These are phyloP conservation scores for Physcomitrium patens DNA, from an alignment of 225 moss, liverwort and hornwort species.

Conservation along the genomic window DNA sequence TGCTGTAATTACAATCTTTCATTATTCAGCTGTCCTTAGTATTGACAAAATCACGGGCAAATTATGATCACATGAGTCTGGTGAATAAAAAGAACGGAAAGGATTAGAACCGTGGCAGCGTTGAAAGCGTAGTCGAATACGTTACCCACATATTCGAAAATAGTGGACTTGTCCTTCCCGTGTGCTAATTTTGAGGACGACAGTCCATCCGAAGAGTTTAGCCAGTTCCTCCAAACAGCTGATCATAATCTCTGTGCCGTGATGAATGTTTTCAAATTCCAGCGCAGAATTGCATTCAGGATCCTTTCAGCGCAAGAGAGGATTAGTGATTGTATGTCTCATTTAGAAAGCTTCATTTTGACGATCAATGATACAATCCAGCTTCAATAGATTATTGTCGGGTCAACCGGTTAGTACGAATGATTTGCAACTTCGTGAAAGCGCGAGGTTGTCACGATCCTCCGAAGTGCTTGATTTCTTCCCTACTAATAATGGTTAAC, in stretches of 20 bases:
- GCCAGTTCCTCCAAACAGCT: not conserved
- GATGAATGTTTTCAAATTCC: not conserved
- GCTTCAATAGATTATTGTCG: not conserved
- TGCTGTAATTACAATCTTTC: not conserved
- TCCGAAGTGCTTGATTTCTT: not conserved
- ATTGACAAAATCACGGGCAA: not conserved
- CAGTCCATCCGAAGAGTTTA: not conserved
- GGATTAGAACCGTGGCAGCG: no score
- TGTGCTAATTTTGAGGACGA: no score
- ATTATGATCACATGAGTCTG: not conserved
- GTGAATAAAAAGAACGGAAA: no score
- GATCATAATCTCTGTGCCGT: not conserved
- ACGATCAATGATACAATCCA: not conserved
- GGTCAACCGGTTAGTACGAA: not conserved
- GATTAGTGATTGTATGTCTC: not conserved
- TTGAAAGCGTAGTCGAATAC: no score
- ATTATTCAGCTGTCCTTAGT: not conserved
- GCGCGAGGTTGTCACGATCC: no score
- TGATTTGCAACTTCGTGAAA: not conserved
- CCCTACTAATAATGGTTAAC: not conserved
- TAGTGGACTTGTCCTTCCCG: no score
- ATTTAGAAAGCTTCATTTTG: no score
- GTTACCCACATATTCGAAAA: no score
- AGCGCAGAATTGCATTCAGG: no score
- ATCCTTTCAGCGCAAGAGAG: not conserved